Conservation (phyloP, 208 protist species). For the Leishmania turanica region DNA sequence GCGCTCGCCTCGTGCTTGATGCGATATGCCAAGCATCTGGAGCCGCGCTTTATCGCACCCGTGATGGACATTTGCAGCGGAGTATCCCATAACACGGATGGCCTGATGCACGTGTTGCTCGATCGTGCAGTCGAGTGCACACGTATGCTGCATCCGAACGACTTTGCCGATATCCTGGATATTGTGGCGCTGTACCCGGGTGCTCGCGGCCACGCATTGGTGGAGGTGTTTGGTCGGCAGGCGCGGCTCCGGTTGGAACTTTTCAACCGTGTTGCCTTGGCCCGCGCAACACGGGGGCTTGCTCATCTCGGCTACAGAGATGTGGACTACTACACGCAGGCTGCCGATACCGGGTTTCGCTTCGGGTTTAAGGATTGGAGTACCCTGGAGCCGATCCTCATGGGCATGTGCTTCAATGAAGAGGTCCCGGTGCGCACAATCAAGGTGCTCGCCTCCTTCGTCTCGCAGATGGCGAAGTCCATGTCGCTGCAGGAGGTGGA, state of each 20-base stretch:
- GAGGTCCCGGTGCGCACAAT: constrained; percentile 39
- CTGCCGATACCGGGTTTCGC: constrained; percentile 66
- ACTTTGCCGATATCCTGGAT: constrained; percentile 75
- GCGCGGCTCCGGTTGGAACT: constrained; percentile 72
- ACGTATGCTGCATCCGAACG: constrained; percentile 55
- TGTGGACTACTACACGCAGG: constrained; percentile 69
- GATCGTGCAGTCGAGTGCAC: constrained; percentile 70
- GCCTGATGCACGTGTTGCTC: constrained; percentile 68
- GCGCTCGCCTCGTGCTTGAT: constrained; percentile 46
- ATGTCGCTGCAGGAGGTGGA: constrained; percentile 80
- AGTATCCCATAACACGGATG: constrained; percentile 52
- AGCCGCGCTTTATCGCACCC: constrained; percentile 56
- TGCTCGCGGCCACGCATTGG: constrained; percentile 62
- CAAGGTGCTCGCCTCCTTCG: constrained; percentile 65
- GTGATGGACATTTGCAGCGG: constrained; percentile 89
- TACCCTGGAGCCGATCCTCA: constrained; percentile 73
- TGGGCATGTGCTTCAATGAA: constrained; percentile 64
- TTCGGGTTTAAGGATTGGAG: constrained; percentile 83
- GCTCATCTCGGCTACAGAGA: constrained; percentile 80
- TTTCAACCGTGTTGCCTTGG: constrained; percentile 56
- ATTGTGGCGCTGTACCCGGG: constrained; percentile 73
- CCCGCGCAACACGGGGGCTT: constrained; percentile 57
- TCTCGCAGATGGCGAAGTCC: constrained; percentile 69
- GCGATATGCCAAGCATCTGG: constrained; percentile 47
- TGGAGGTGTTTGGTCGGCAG: constrained; percentile 74